Base-by-base conservation (phyloP, 2,329 filamentous ascomycete genomes). In the Trichoderma sp. region DNA sequence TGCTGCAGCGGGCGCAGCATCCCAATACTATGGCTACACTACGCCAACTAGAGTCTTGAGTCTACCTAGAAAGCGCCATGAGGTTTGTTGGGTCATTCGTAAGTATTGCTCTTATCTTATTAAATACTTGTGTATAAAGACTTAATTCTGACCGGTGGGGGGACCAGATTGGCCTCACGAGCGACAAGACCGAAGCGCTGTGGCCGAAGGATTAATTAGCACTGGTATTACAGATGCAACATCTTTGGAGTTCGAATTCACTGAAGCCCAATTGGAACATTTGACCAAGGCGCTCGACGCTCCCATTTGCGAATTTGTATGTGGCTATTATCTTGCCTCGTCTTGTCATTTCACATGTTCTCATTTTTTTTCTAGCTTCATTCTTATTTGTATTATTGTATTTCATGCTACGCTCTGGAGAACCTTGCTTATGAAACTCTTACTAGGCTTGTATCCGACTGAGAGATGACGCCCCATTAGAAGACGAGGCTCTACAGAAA, bases 31-130 rank as follows among this genome's bases (percentile, higher is more conserved):
- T 51, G 75, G 75, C 12, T 75, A 75, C 53, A 72, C 72, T 0
- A 36, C 72, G 12, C 60, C 71, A 8, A 71, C 70, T 3, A 32
- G 21, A 21, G 15, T 53, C 0, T 39, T 47, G n/a, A 24, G 66
- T 14, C 61, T 76, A 9, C 73, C 73, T 4, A 75, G 70, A 58
- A 70, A 74, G 24, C 71, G 58, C 26, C 70, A 74, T 18, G 74
- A 76, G n/a, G 51, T 74, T 18, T 75, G 69, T 14, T 76, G 75
- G 75, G 56, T 73, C 8, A 73, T 76, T 18, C 73, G 75, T 76
- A 71, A 15, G 74, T 43, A 6, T 30, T 12, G 15, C 47, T 36
- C 14, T 36, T 34, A 12, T 32, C 30, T 32, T 34, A 14, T 34
- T 5, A 36, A 6, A 36, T 15, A 36, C 34, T 1, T 6, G 14